phyloP scores from a whole-genome alignment of 2,329 filamentous ascomycete genomes.

The Fusarium pseudonygamai region DNA sequence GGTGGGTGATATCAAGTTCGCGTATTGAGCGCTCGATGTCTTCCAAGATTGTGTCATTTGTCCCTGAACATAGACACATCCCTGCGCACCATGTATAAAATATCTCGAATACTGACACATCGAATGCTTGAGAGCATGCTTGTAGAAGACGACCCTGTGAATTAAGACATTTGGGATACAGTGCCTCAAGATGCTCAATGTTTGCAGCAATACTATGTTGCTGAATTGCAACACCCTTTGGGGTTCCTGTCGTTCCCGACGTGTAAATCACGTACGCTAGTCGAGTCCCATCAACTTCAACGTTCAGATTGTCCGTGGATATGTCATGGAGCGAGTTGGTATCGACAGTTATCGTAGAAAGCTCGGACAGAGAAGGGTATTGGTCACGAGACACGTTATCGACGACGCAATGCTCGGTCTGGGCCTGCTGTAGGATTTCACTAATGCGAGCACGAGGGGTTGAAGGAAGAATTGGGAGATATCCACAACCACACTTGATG shows the following conservation, averaged over 20 bases:
- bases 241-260: conserved; percentile 81
- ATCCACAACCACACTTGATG: conserved; percentile 79
- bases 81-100: conserved; percentile 84
- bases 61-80: conserved; percentile 80
- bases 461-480: conserved; percentile 81
- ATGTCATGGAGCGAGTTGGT: conserved; percentile 41
- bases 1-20: conserved; percentile 73
- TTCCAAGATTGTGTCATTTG: conserved; percentile 77
- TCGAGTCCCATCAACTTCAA: conserved; percentile 55
- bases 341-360: conserved; percentile 49
- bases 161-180: conserved; percentile 67
- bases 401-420: conserved; percentile 57
- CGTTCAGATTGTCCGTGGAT: conserved; percentile 49
- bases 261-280: conserved; percentile 85
- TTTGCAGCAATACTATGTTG: conserved; percentile 81
- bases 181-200: conserved; percentile 68
- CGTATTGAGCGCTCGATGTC: conserved; percentile 76
- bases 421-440: conserved; percentile 70
- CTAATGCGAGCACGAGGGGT: conserved; percentile 70
- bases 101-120: conserved; percentile 90
- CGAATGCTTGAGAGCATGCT: conserved; percentile 85
- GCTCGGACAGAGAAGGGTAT: conserved; percentile 19
- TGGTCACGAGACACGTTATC: conserved; percentile 44
- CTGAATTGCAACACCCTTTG: conserved; percentile 83
- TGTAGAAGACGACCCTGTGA: conserved; percentile 73